Evolutionary conservation across 441 rosid species (phyloP).

Genomic region (Sinapis alba): DNA sequence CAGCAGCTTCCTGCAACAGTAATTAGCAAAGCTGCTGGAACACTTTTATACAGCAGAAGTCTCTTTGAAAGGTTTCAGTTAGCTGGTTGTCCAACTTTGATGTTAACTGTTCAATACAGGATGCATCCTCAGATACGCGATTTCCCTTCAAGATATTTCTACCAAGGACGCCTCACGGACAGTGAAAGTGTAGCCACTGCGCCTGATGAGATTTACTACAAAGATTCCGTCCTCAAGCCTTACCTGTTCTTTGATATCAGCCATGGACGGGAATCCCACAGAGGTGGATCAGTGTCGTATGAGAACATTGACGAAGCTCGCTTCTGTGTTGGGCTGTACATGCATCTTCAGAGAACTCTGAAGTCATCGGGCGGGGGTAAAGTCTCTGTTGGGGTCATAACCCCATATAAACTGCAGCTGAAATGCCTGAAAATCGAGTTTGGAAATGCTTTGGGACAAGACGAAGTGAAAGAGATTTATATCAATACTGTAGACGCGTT

Average conservation of each 20-base stretch:
- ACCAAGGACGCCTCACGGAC: conserved; percentile 96
- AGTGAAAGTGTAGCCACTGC: conserved; percentile 82
- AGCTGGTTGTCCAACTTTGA: conserved; percentile 97
- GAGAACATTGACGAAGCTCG: conserved; percentile 96
- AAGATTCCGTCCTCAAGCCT: conserved; percentile 88
- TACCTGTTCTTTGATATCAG: conserved; percentile 85
- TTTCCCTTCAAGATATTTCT: conserved; percentile 94
- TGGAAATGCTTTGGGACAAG: conserved; percentile 74
- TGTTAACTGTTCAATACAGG: conserved; percentile 94
- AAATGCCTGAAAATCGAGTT: conserved; percentile 96
- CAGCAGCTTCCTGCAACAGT: conserved; percentile 99
- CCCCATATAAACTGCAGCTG: conserved; percentile 96
- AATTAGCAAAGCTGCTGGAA: conserved; percentile 98
- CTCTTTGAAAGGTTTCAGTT: conserved; percentile 98
- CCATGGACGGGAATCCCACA: conserved; percentile 94
- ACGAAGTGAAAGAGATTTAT: conserved; percentile 92
- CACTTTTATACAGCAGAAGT: conserved; percentile 91
- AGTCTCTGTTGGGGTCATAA: conserved; percentile 89
- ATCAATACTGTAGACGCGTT: conserved; percentile 99
- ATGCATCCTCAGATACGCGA: conserved; percentile 98
- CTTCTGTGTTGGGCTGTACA: conserved; percentile 67
- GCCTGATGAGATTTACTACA: conserved; percentile 88
- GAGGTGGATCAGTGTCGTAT: conserved; percentile 97
- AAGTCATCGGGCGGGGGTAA: conserved; percentile 72
- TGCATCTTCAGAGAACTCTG: conserved; percentile 67